A percentile compares a stretch with the other conserved stretches of the same genome.
These are phyloP conservation scores for Hypoxylon sp. DNA, from an alignment of 2,329 filamentous ascomycete species.

Conservation along the genomic window DNA sequence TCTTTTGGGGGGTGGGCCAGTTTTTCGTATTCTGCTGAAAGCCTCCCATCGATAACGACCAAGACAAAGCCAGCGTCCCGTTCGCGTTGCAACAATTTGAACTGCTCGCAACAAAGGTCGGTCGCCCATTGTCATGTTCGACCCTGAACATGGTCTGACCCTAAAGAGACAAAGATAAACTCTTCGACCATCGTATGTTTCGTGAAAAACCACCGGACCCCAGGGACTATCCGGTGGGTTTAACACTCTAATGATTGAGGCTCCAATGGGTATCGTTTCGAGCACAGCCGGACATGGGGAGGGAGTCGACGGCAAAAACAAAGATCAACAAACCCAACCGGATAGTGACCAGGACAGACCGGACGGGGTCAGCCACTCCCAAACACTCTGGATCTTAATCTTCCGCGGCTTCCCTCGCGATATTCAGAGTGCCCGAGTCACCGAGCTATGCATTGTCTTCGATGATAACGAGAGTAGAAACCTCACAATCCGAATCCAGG, in stretches of 20 bases:
- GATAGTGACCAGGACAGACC: conserved; percentile 35
- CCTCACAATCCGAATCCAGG: conserved; percentile 53
- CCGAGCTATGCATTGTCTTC: conserved; percentile 52
- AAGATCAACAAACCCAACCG: conserved; percentile 38
- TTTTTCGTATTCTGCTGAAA: conserved; percentile 37
- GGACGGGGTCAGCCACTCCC: conserved; percentile 44
- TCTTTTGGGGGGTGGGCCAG: conserved; percentile 39
- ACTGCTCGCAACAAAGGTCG: conserved; percentile 41
- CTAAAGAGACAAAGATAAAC: conserved; percentile 39
- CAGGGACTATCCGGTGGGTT: conserved; percentile 28
- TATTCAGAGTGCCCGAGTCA: conserved; percentile 51
- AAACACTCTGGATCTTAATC: conserved; percentile 54
- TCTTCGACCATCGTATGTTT: conserved; percentile 26
- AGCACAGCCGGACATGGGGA: conserved; percentile 41
- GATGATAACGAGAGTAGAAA: conserved; percentile 52
- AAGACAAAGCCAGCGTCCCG: conserved; percentile 42
- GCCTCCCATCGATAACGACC: conserved; percentile 38
- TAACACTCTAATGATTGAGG: conserved; percentile 39
- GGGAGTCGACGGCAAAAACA: conserved; percentile 39
- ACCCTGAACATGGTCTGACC: conserved; percentile 39
- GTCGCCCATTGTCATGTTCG: conserved; percentile 38
- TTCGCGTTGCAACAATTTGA: conserved; percentile 40
- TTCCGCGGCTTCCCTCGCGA: conserved; percentile 53
- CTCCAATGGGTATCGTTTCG: conserved; percentile 45
- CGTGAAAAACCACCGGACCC: conserved; percentile 27